Percentiles rank a stretch among this genome's conserved stretches.
phyloP scores from a whole-genome alignment of 352 stramenopile species.

The Pythium brassicae region DNA sequence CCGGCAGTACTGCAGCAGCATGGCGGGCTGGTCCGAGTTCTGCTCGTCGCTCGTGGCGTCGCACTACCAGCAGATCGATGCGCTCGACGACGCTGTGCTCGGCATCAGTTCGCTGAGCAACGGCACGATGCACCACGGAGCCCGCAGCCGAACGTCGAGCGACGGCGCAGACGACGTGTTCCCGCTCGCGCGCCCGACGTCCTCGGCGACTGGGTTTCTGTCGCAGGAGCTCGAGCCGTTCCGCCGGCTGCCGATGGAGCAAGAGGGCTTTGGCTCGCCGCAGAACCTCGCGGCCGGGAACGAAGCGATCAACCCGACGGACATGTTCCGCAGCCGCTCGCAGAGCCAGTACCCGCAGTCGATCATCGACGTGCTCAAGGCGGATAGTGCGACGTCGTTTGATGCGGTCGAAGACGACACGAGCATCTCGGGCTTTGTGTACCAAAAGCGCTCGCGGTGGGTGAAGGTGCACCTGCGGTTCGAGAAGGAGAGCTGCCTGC shows the following conservation, averaged over 20 bases:
- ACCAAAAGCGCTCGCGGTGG: slow-evolving; percentile 76
- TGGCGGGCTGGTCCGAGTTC: slow-evolving; percentile 63
- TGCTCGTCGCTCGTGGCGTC: slow-evolving; percentile 57
- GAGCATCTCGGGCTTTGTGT: slow-evolving; percentile 54
- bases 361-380: slow-evolving; percentile 66
- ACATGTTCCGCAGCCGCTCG: slow-evolving; percentile 70
- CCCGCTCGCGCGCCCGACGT: slow-evolving; percentile 43
- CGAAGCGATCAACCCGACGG: slow-evolving; percentile 54
- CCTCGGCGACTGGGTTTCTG: slow-evolving; percentile 64
- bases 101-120: slow-evolving; percentile 16
- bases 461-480: slow-evolving; percentile 67
- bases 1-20: slow-evolving; percentile 62
- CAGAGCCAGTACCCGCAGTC: slow-evolving; percentile 68
- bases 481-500: slow-evolving; percentile 57
- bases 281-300: slow-evolving; percentile 54
- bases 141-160: slow-evolving; percentile 20
- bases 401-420: slow-evolving; percentile 48
- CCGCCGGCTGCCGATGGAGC: slow-evolving; percentile 57
- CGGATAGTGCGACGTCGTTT: slow-evolving; percentile 52
- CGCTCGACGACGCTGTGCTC: slow-evolving; percentile 43
- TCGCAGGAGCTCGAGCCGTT: slow-evolving; percentile 63
- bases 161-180: slow-evolving; percentile 51
- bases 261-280: slow-evolving; percentile 63
- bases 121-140: slow-evolving; percentile 10
- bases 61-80: slow-evolving; percentile 77